Percentiles rank a stretch among this genome's conserved stretches.
These are phyloP conservation scores for Leccinum holopus DNA, from an alignment of 1,284 basidiomycete species.

Conservation along the genomic window DNA sequence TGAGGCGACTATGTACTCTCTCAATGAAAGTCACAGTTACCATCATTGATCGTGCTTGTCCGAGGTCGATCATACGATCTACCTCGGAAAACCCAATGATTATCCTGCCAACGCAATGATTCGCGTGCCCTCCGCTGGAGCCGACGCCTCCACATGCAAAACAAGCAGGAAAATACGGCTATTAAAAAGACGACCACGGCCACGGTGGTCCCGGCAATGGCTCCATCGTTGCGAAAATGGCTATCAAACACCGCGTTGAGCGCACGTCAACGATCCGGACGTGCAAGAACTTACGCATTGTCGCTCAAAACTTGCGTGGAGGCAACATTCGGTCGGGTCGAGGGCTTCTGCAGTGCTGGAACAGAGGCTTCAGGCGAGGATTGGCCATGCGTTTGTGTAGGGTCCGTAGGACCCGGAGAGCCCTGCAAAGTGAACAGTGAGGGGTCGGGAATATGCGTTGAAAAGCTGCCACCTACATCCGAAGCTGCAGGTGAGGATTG, in stretches of 20 bases:
- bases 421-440: not conserved
- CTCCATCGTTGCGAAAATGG: slow-evolving; percentile 54
- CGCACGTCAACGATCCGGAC: not conserved
- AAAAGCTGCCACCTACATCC: slow-evolving; percentile 26
- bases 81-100: slow-evolving; percentile 26
- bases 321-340: slow-evolving; percentile 42
- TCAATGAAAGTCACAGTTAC: not conserved
- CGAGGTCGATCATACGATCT: slow-evolving; percentile 22
- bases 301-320: slow-evolving; percentile 41
- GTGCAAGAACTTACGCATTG: slow-evolving; percentile 21
- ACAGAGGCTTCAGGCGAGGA: slow-evolving; percentile 24
- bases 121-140: slow-evolving; percentile 35
- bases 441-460: too few species aligned
- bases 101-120: slow-evolving; percentile 36
- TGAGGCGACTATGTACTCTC: slow-evolving; percentile 1
- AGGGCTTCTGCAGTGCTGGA: slow-evolving; percentile 45
- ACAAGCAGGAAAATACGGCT: slow-evolving; percentile 35
- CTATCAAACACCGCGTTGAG: slow-evolving; percentile 33
- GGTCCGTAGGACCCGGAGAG: not conserved
- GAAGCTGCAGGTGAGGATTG: slow-evolving; percentile 14
- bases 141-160: slow-evolving; percentile 42
- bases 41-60: slow-evolving; percentile 11
- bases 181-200: slow-evolving; percentile 47
- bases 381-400: not conserved
- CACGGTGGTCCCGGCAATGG: slow-evolving; percentile 59